Base-by-base conservation (phyloP, 345 rosid genomes). In the Hirschfeldia incana region DNA sequence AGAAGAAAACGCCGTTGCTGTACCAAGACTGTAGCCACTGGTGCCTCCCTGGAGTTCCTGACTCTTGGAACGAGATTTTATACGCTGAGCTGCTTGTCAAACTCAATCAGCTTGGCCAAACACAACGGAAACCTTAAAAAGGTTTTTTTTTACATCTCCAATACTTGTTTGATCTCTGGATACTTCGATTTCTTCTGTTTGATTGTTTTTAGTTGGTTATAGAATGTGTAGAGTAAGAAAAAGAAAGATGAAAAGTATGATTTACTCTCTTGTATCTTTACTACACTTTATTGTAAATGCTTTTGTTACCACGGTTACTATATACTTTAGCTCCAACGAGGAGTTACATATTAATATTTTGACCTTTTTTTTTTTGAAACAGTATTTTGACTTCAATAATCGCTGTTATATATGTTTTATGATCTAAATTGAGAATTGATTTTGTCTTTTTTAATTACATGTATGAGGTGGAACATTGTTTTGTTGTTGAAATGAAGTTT, bases 21-120 rank as follows among this genome's bases (percentile, higher is more conserved):
- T 91, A 74, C 84, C 93, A 93, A 81, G 99, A 91, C 70, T 91
- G 93, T 86, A 90, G 98, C 84, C 97, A 93, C 30, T 95, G 99
- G 97, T 95, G 98, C 74, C 82, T 91, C 36, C 97, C 97, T 0
- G 98, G 97, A 44, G 87, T 95, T 63, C 97, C 98, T 0, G 94
- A 93, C 65, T 82, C 87, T 9, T 95, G 98, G 99, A 93, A 95
- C 68, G 88, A 93, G 61, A 83, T 96, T 67, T 85, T 96, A 12
- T 96, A 93, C 2, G 92, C 92, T 0, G 89, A 96, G 84, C 85
- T 96, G 10, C 76, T 96, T 0, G 84, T 93, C 42, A 88, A 84
- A 42, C 80, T 75, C 55, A 70, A 16, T 21, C 76, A 80, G 64
- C 80, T 80, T 4, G 63, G 67, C 57, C 68, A 75, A 32, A 27